phyloP scores from a whole-genome alignment of 192 early-diverging fungal genomes.

The Allomyces macrogynus region DNA sequence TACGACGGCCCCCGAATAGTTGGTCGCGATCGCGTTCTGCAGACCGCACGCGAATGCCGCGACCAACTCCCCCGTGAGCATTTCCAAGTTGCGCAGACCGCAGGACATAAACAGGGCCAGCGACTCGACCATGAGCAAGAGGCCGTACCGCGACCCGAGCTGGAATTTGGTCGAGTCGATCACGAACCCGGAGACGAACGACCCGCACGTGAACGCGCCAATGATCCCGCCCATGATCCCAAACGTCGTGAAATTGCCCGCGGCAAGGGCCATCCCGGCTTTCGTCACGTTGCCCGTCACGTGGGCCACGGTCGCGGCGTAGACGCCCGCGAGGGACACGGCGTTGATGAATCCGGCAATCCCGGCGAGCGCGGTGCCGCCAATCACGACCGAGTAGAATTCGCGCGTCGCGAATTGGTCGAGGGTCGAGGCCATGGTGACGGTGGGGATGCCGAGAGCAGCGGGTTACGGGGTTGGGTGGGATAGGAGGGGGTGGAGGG shows the following conservation, averaged over 20 bases:
- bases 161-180: constrained; percentile 35
- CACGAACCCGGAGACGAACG: constrained; percentile 26
- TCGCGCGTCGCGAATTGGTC: constrained; percentile 27
- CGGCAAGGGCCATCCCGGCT: constrained; percentile 21
- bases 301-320: constrained; percentile 13
- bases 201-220: constrained; percentile 26
- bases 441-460: too few species aligned
- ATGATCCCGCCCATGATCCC: constrained; percentile 21
- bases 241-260: constrained; percentile 20
- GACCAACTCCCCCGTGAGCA: constrained; percentile 29
- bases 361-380: constrained; percentile 21
- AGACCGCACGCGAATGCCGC: constrained; percentile 34
- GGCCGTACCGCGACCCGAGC: constrained; percentile 24
- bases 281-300: constrained; percentile 28
- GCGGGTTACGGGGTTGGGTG: too few species aligned
- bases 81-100: constrained; percentile 7
- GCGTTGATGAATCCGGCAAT: constrained; percentile 43
- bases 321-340: constrained; percentile 30
- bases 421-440: constrained; percentile 7
- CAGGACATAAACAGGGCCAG: constrained; percentile 19
- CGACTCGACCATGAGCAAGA: constrained; percentile 20
- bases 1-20: constrained; percentile 28
- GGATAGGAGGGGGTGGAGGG: too few species aligned
- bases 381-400: constrained; percentile 29
- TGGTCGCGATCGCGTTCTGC: constrained; percentile 34